phyloP scores from a whole-genome alignment of 1,284 basidiomycete species.

The Coriolopsis trogii region DNA sequence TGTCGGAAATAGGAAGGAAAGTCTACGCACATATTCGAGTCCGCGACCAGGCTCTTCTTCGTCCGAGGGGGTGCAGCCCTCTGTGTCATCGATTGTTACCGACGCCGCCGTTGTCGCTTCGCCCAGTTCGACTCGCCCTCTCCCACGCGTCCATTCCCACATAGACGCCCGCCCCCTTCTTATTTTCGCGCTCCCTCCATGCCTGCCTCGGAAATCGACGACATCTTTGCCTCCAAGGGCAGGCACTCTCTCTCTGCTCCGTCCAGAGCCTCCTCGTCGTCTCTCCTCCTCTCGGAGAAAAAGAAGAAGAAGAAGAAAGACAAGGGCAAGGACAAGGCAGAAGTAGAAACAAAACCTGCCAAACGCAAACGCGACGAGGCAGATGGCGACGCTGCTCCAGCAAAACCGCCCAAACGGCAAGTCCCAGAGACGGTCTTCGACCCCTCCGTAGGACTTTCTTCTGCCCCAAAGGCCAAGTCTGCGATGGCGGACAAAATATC shows the following conservation, averaged over 20 bases:
- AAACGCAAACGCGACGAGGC: conserved; percentile 22
- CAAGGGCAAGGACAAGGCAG: conserved; percentile 42
- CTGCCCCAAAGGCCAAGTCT: conserved; percentile 34
- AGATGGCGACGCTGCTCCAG: conserved; percentile 23
- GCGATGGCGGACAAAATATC: conserved; percentile 24
- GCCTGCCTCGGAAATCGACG: conserved; percentile 70
- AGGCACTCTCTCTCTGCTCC: conserved; percentile 31
- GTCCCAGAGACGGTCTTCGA: conserved; percentile 64
- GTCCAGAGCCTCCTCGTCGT: conserved; percentile 29
- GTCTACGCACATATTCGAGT: neutral
- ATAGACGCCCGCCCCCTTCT: conserved; percentile 7
- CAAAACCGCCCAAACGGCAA: conserved; percentile 41
- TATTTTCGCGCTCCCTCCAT: conserved; percentile 23
- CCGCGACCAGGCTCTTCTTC: neutral
- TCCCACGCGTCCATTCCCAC: neutral
- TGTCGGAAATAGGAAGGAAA: neutral
- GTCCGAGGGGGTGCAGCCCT: neutral
- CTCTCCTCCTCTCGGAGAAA: conserved; percentile 31
- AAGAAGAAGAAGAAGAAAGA: conserved; percentile 48
- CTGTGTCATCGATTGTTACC: too few relatives aligned
- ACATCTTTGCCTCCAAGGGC: conserved; percentile 69
- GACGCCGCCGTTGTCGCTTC: conserved; percentile 3
- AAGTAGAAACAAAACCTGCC: conserved; percentile 32
- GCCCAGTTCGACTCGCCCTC: neutral
- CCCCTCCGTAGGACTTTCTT: conserved; percentile 43